Evolutionary conservation across 176 grass and related monocot species (phyloP), one percentile per base, ranked within the genome.

Genomic region (Pharus latifolius): DNA sequence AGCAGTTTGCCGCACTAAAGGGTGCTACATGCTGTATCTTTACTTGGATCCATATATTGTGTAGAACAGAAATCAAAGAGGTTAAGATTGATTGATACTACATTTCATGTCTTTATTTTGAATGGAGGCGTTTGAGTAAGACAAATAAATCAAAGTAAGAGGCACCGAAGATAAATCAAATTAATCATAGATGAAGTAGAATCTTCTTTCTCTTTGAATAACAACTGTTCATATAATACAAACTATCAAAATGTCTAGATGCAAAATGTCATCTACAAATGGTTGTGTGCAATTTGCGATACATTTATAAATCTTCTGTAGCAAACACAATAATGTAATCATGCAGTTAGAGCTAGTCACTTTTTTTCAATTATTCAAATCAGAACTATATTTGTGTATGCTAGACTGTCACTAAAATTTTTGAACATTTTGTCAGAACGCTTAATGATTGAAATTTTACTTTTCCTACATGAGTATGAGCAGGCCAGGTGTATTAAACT

Each of bases 401-500:
- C 22, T 2, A 23, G 25, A 18, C 63, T 49, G 10, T 10, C 6
- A 16, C 15, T 63, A 5, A 13, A 70, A 24, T 30, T 19, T n/a
- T 44, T 57, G 9, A 31, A 49, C 31, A 65, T 64, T 15, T 35
- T 62, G 38, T 77, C 6, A 47, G 29, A 42, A 28, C 60, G 2
- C 44, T 59, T 37, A 16, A 43, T 43, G 49, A 69, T 76, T 82
- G 60, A 31, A 20, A 14, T 34, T 43, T 66, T 41, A 25, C 26
- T 37, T 65, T 55, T 26, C n/a, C 23, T 26, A 53, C 23, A 32
- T 56, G 37, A 24, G 49, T 42, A 38, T 64, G 24, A 63, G 49
- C 45, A 67, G 7, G 17, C 42, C 49, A 68, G 10, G 53, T 40
- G 60, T 43, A 50, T 69, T 69, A 29, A 80, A 15, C 53, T 87